phyloP scores from a whole-genome alignment of 2,329 filamentous ascomycete genomes.

The Cercospora sp. region DNA sequence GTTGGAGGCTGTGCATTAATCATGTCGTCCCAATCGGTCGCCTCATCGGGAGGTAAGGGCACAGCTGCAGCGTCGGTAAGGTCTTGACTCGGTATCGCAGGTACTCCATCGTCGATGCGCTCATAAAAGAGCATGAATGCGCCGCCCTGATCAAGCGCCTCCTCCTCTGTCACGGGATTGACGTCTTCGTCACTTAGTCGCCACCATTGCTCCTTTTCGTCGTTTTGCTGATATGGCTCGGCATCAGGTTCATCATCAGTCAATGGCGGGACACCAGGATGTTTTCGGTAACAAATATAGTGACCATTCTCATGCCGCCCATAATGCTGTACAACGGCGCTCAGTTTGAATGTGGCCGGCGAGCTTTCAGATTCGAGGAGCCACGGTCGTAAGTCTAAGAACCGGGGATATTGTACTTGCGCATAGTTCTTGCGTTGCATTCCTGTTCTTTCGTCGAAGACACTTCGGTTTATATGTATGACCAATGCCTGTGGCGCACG shows the following conservation, averaged over 20 bases:
- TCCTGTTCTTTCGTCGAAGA: constrained; percentile 83
- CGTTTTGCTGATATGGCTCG: constrained; percentile 7
- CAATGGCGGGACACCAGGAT: constrained; percentile 44
- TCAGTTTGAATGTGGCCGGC: constrained; percentile 21
- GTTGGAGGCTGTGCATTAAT: constrained; percentile 12
- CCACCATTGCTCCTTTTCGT: constrained; percentile 71
- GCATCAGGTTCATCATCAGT: constrained; percentile 34
- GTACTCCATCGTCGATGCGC: constrained; percentile 40
- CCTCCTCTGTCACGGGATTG: constrained; percentile 68
- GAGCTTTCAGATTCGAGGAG: constrained; percentile 57
- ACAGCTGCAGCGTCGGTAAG: constrained; percentile 21
- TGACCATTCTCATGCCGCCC: constrained; percentile 94
- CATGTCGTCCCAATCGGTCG: constrained; percentile 23
- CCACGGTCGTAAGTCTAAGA: constrained; percentile 79
- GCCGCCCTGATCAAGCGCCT: constrained; percentile 72
- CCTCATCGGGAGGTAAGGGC: constrained; percentile 24
- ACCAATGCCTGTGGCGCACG: constrained; percentile 77
- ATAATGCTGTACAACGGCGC: constrained; percentile 81
- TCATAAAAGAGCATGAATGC: constrained; percentile 99
- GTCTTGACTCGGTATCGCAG: neutral
- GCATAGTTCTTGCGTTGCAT: constrained; percentile 81
- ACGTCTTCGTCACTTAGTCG: constrained; percentile 88
- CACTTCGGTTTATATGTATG: constrained; percentile 86
- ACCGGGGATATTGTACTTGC: constrained; percentile 71
- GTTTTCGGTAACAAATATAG: constrained; percentile 86